Conservation (phyloP, 768 basidiomycete genomes). For the Glaciozyma martinii region DNA sequence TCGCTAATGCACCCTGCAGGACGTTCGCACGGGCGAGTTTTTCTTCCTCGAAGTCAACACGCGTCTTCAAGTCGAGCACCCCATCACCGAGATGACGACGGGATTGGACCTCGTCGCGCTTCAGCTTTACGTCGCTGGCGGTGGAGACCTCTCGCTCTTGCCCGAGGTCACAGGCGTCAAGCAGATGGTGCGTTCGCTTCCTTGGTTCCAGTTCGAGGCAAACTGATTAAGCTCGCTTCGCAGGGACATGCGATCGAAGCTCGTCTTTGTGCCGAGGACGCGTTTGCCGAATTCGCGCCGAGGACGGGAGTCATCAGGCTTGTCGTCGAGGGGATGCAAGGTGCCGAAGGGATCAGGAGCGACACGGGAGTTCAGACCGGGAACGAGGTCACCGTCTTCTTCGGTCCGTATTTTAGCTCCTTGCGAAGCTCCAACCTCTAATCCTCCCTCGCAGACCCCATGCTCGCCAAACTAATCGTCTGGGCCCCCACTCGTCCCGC, state of each 20-base stretch:
- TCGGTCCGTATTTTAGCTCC: not conserved
- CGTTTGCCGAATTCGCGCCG: not conserved
- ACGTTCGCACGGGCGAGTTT: slow-evolving; percentile 45
- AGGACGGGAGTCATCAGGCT: not conserved
- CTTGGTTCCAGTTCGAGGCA: not conserved
- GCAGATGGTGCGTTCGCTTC: not conserved
- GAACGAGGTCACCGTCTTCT: not conserved
- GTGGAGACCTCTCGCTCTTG: not conserved
- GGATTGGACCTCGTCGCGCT: slow-evolving; percentile 55
- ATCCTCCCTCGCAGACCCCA: not conserved
- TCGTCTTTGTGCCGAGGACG: not conserved
- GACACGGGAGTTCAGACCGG: not conserved
- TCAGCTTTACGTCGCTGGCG: not conserved
- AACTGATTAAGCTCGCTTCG: not conserved
- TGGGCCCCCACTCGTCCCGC: not conserved
- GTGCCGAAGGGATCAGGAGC: not conserved
- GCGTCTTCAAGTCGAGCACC: slow-evolving; percentile 59
- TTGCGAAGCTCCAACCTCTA: not conserved
- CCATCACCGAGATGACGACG: slow-evolving; percentile 52
- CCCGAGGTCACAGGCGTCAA: not conserved
- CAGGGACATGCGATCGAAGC: slow-evolving; percentile 1
- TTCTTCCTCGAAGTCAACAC: slow-evolving; percentile 68
- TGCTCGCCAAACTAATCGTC: slow-evolving; percentile 1
- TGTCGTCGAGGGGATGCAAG: not conserved
- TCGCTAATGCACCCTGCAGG: slow-evolving; percentile 50